Conservation (phyloP, 768 basidiomycete species). For the Leccinum aurantiacum region DNA sequence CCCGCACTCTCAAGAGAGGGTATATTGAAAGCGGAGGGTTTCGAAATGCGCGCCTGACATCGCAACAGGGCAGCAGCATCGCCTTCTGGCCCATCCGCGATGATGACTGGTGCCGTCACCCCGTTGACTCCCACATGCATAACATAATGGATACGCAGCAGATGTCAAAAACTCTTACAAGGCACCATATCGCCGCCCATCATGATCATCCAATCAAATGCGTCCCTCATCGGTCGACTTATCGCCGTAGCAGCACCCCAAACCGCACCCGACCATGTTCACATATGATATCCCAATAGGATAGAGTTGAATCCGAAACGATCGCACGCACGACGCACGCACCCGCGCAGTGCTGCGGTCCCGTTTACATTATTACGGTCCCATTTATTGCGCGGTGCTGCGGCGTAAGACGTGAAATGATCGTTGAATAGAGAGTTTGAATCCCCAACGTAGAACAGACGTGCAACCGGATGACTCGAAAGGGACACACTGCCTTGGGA, state of each 20-base stretch:
- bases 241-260: conserved; percentile 4
- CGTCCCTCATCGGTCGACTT: neutral
- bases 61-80: neutral
- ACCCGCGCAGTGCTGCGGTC: conserved; percentile 14
- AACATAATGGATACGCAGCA: neutral
- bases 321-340: neutral
- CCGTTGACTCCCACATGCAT: neutral
- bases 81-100: neutral
- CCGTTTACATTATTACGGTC: neutral
- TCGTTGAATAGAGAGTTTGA: neutral
- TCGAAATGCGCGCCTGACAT: neutral
- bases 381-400: neutral
- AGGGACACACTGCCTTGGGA: neutral
- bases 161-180: neutral
- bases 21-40: neutral
- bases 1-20: neutral
- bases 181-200: conserved; percentile 10
- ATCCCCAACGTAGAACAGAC: neutral
- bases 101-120: neutral
- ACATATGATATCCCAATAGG: neutral
- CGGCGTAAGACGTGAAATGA: neutral
- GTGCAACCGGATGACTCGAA: too few relatives aligned
- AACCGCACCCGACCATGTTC: neutral
- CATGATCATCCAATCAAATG: conserved; percentile 3
- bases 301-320: neutral